Percentiles rank a stretch among this genome's conserved stretches.
These are phyloP conservation scores for Schizothecium vesticola DNA, from an alignment of 495 filamentous ascomycete species.

Conservation along the genomic window DNA sequence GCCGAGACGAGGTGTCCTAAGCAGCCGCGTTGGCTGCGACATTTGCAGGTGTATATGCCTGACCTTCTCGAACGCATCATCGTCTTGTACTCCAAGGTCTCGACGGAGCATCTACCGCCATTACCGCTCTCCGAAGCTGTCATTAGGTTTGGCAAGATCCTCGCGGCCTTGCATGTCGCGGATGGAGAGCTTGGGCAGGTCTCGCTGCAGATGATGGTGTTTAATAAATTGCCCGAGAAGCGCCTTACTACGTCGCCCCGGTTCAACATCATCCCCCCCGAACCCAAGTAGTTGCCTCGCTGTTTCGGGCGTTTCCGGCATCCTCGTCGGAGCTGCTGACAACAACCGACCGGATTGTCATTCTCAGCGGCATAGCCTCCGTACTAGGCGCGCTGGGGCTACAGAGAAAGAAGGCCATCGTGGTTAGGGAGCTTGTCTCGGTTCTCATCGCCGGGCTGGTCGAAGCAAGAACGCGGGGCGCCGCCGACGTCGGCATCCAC, in stretches of 20 bases:
- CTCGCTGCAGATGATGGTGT: slow-evolving; percentile 62
- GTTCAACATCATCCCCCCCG: slow-evolving; percentile 50
- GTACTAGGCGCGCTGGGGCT: slow-evolving; percentile 70
- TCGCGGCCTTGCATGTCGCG: slow-evolving; percentile 63
- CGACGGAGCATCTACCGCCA: slow-evolving; percentile 75
- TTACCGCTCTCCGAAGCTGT: slow-evolving; percentile 75
- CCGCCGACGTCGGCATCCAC: slow-evolving; percentile 91
- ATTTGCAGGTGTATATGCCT: slow-evolving; percentile 38
- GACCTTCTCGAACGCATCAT: slow-evolving; percentile 73
- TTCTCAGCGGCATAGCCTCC: slow-evolving; percentile 81
- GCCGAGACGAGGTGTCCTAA: slow-evolving; percentile 36
- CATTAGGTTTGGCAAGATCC: slow-evolving; percentile 70
- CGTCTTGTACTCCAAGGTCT: slow-evolving; percentile 74
- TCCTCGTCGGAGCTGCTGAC: slow-evolving; percentile 56
- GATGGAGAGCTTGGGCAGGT: slow-evolving; percentile 63
- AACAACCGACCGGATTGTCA: slow-evolving; percentile 64
- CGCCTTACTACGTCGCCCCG: slow-evolving; percentile 38
- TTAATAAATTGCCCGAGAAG: slow-evolving; percentile 30
- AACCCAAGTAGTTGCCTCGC: slow-evolving; percentile 60
- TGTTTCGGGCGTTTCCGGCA: slow-evolving; percentile 69
- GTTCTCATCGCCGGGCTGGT: slow-evolving; percentile 77
- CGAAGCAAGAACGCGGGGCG: slow-evolving; percentile 87
- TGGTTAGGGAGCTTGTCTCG: slow-evolving; percentile 77
- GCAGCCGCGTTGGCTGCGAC: slow-evolving; percentile 41
- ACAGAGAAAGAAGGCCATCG: slow-evolving; percentile 79